phyloP scores from a whole-genome alignment of 1,284 basidiomycete species.

The Sphagnurus paluster region DNA sequence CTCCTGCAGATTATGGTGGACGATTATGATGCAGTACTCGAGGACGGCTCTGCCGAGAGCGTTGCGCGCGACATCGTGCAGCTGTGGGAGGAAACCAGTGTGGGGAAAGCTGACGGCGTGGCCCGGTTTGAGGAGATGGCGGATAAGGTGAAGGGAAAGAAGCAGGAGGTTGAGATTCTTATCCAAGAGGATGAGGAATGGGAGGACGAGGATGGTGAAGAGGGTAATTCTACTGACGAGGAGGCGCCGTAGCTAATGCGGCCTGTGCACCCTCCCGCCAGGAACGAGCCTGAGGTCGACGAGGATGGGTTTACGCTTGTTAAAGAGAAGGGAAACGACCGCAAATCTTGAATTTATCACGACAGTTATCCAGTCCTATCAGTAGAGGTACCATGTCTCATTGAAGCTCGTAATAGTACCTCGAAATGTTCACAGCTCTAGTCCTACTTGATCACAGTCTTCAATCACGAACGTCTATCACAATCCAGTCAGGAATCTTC shows the following conservation, averaged over 20 bases:
- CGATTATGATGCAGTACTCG: constrained; percentile 80
- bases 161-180: constrained; percentile 49
- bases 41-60: constrained; percentile 75
- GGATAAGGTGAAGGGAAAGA: constrained; percentile 60
- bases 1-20: constrained; percentile 81
- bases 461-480: too few relatives aligned
- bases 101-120: constrained; percentile 46
- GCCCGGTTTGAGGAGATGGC: constrained; percentile 60
- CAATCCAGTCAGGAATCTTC: too few relatives aligned
- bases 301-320: constrained; percentile 88
- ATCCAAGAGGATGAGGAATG: constrained; percentile 52
- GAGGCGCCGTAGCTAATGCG: constrained; percentile 55
- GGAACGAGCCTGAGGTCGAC: constrained; percentile 72
- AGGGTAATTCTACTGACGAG: constrained; percentile 45
- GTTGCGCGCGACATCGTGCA: constrained; percentile 72
- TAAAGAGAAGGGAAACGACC: constrained; percentile 44
- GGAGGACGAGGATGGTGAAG: constrained; percentile 41
- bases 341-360: too few relatives aligned
- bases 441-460: too few relatives aligned
- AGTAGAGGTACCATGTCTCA: too few relatives aligned
- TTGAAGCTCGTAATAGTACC: too few relatives aligned
- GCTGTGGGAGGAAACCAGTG: constrained; percentile 60
- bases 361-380: too few relatives aligned
- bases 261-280: constrained; percentile 29
- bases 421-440: too few relatives aligned